These are phyloP conservation scores for Meredithiella fracta DNA, from an alignment of 2,329 filamentous ascomycete genomes.

Conservation along the genomic window DNA sequence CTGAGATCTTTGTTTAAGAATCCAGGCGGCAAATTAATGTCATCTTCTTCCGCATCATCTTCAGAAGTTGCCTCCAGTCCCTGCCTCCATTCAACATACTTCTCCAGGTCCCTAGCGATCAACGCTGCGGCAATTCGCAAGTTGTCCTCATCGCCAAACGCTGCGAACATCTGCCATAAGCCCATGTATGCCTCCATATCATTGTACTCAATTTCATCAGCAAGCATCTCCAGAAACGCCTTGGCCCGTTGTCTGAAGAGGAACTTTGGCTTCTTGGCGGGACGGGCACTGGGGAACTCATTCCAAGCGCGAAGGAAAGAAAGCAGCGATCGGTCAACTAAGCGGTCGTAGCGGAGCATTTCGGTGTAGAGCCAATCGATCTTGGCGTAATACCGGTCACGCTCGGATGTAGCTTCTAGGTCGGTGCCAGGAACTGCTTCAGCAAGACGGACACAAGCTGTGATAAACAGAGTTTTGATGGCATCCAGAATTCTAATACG, in stretches of 20 bases:
- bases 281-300: background rate
- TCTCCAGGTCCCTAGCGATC: background rate
- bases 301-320: background rate
- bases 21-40: background rate
- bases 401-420: background rate
- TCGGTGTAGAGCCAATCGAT: background rate
- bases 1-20: background rate
- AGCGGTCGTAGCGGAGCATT: background rate
- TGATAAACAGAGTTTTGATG: background rate
- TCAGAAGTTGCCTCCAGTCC: background rate
- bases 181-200: background rate
- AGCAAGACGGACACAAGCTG: background rate
- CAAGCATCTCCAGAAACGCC: background rate
- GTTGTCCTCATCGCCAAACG: slow-evolving; percentile 1
- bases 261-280: background rate
- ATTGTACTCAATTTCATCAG: slow-evolving; percentile 2
- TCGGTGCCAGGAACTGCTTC: background rate
- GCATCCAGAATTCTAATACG: background rate
- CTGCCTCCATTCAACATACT: background rate
- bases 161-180: background rate
- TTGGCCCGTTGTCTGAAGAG: slow-evolving; percentile 1
- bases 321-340: background rate
- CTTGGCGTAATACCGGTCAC: background rate
- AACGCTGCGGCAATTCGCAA: background rate
- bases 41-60: background rate